phyloP scores from a whole-genome alignment of 1,284 basidiomycete species.

The Trametes polyzona region DNA sequence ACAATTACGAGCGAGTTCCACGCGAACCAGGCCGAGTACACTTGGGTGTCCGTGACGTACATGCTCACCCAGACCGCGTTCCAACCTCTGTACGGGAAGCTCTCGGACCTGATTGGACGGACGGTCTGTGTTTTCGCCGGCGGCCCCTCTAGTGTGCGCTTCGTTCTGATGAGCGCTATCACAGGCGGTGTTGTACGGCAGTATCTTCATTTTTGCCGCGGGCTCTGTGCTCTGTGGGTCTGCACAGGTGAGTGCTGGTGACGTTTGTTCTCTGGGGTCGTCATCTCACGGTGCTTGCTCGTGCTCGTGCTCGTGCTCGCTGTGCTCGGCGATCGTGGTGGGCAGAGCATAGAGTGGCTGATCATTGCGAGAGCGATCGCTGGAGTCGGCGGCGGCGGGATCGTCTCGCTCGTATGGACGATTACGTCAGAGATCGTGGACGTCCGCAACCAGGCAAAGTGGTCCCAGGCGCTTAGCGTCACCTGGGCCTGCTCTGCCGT shows the following conservation, averaged over 20 bases:
- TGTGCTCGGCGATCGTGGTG: too few species aligned
- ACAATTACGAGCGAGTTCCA: conserved; percentile 71
- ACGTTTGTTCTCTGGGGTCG: background rate
- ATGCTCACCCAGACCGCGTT: conserved; percentile 82
- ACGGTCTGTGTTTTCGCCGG: conserved; percentile 47
- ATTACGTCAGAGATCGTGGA: conserved; percentile 81
- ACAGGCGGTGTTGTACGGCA: conserved; percentile 67
- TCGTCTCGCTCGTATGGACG: conserved; percentile 81
- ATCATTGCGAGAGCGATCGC: conserved; percentile 61
- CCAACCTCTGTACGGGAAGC: conserved; percentile 77
- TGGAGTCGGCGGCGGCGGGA: conserved; percentile 79
- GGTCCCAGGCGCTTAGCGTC: conserved; percentile 80
- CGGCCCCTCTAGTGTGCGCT: background rate
- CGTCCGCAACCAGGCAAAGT: conserved; percentile 67
- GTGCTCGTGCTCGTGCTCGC: too few species aligned
- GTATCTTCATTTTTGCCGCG: conserved; percentile 69
- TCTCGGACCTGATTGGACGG: conserved; percentile 78
- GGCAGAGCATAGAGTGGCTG: conserved; percentile 63
- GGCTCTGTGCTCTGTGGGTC: conserved; percentile 75
- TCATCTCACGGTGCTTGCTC: conserved; percentile 5
- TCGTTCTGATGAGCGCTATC: conserved; percentile 16
- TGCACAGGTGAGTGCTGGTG: conserved; percentile 54
- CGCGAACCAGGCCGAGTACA: conserved; percentile 71
- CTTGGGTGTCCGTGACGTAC: conserved; percentile 84
- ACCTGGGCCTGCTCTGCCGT: conserved; percentile 84